A percentile compares a stretch with the other conserved stretches of the same genome.
These are phyloP conservation scores for Cenchrus americanus DNA, from an alignment of 176 grass and related monocot genomes.

Conservation along the genomic window DNA sequence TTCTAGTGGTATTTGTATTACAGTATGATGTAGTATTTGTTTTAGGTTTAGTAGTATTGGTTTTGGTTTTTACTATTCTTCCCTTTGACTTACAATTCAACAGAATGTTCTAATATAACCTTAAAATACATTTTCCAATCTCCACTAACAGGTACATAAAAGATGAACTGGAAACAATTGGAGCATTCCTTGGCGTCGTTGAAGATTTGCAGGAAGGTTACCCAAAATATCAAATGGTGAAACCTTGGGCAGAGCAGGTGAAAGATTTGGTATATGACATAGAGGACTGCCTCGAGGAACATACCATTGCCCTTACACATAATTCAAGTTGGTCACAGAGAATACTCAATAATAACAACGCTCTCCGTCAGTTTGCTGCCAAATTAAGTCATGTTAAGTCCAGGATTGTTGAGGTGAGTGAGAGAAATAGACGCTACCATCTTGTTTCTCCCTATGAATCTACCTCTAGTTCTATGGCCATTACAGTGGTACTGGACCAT, in stretches of 20 bases:
- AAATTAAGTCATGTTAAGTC: neutral
- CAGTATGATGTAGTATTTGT: neutral
- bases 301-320: neutral
- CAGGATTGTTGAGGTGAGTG: conserved; percentile 5
- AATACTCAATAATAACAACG: neutral
- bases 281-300: neutral
- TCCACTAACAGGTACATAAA: neutral
- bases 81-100: neutral
- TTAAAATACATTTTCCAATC: neutral
- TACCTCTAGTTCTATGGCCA: neutral
- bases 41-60: neutral
- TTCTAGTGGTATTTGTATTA: neutral
- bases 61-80: neutral
- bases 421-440: neutral
- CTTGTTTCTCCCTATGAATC: neutral
- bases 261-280: neutral
- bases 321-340: neutral
- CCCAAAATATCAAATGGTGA: neutral
- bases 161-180: conserved; percentile 5
- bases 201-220: neutral
- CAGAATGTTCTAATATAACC: neutral
- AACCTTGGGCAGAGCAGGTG: neutral
- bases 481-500: neutral
- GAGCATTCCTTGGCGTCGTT: neutral
- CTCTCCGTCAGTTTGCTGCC: neutral